Percentiles rank a stretch among this genome's conserved stretches.
Conservation (phyloP, 75 land plant species). For the Azolla pinnata region DNA sequence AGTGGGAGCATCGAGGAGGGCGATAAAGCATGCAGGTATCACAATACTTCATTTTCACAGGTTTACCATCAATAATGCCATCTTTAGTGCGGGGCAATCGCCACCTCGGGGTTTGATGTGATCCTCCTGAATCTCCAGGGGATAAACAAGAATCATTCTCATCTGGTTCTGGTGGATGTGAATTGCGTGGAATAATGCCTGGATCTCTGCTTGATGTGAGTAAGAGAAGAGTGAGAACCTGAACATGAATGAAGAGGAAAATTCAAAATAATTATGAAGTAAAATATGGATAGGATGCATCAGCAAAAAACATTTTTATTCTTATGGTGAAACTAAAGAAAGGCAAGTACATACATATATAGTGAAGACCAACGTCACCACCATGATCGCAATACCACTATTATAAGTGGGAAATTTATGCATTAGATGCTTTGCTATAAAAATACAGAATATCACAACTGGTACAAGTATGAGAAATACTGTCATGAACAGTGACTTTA, state of each 20-base stretch:
- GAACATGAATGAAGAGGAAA: neutral
- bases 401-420: conserved; percentile 23
- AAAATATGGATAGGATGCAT: no score
- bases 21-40: conserved; percentile 94
- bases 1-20: conserved; percentile 72
- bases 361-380: neutral
- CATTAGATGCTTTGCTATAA: conserved; percentile 47
- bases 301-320: no score
- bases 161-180: conserved; percentile 67
- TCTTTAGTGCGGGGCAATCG: conserved; percentile 73
- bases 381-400: neutral
- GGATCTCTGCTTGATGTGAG: conserved; percentile 88
- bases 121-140: conserved; percentile 35
- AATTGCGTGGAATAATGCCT: conserved; percentile 70
- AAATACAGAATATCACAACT: conserved; percentile 43
- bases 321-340: no score
- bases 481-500: conserved; percentile 48
- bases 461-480: conserved; percentile 52
- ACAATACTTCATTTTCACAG: conserved; percentile 79
- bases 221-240: conserved; percentile 50
- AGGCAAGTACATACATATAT: neutral
- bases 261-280: neutral
- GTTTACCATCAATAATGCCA: conserved; percentile 60
- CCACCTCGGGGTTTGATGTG: conserved; percentile 51
- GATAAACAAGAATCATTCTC: conserved; percentile 33